These are phyloP conservation scores for Umbelopsis vinacea DNA, from an alignment of 192 early-diverging fungal genomes.

Conservation along the genomic window DNA sequence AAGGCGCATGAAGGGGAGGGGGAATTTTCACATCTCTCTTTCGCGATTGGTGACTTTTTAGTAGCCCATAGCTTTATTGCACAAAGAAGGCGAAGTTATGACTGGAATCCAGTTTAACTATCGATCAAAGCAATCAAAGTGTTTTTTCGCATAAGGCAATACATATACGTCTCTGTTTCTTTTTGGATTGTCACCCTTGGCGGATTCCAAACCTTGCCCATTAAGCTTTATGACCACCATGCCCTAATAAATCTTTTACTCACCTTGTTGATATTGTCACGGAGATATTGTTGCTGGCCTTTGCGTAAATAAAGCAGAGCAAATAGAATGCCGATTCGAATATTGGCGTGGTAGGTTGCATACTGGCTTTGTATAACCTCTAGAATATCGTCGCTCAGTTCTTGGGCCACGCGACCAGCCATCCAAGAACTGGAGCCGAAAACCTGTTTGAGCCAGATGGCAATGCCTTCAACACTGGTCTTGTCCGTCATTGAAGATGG, in stretches of 20 bases:
- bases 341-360: conserved; percentile 25
- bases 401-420: conserved; percentile 27
- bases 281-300: conserved; percentile 20
- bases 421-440: conserved; percentile 31
- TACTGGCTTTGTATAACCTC: conserved; percentile 21
- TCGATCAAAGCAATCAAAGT: conserved; percentile 12
- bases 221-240: not conserved
- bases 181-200: too few species aligned
- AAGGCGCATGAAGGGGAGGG: conserved; percentile 6
- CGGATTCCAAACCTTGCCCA: not conserved
- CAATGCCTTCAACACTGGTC: conserved; percentile 23
- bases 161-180: too few species aligned
- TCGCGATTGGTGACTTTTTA: conserved; percentile 21
- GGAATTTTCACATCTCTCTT: conserved; percentile 17
- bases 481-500: conserved; percentile 27
- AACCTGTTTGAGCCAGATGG: conserved; percentile 26
- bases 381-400: conserved; percentile 32
- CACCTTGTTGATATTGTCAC: conserved; percentile 31
- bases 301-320: conserved; percentile 31
- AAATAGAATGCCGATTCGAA: conserved; percentile 34
- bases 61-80: conserved; percentile 18
- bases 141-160: not conserved
- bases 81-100: conserved; percentile 1
- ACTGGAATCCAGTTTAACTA: conserved; percentile 15
- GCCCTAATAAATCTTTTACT: conserved; percentile 9